phyloP scores from a whole-genome alignment of 306 rosid genomes.

The Acacia acuminata region DNA sequence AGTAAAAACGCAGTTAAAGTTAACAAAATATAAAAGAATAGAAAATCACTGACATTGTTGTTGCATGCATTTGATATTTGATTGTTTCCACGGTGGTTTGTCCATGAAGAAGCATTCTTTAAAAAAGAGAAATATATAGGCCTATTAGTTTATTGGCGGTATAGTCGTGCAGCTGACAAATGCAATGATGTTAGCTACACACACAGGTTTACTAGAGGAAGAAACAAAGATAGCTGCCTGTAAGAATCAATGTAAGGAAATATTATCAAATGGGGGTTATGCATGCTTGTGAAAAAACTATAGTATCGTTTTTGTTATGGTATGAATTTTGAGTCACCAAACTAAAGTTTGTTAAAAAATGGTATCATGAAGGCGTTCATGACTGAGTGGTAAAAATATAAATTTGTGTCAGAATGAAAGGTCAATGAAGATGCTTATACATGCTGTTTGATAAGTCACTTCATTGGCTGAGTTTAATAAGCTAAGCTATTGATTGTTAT shows the following conservation, averaged over 20 bases:
- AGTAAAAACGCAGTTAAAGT: neutral
- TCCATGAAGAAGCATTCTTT: neutral
- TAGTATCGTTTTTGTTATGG: neutral
- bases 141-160: neutral
- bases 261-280: neutral
- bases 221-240: neutral
- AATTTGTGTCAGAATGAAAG: neutral
- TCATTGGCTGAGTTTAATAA: neutral
- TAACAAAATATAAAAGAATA: neutral
- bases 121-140: neutral
- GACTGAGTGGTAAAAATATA: neutral
- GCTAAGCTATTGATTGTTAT: neutral
- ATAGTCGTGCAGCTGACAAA: neutral
- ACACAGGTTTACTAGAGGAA: neutral
- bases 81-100: slow-evolving; percentile 7
- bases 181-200: neutral
- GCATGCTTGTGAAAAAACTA: too few relatives aligned
- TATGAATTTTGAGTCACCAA: neutral
- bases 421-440: slow-evolving; percentile 14
- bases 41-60: slow-evolving; percentile 10
- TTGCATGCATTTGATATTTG: slow-evolving; percentile 24
- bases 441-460: neutral
- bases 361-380: neutral
- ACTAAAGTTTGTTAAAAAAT: neutral
- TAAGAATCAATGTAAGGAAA: neutral